Percentiles rank a stretch among this genome's conserved stretches.
These are phyloP conservation scores for Protomyces inouyei DNA, from an alignment of 1,139 yeast genomes.

Conservation along the genomic window DNA sequence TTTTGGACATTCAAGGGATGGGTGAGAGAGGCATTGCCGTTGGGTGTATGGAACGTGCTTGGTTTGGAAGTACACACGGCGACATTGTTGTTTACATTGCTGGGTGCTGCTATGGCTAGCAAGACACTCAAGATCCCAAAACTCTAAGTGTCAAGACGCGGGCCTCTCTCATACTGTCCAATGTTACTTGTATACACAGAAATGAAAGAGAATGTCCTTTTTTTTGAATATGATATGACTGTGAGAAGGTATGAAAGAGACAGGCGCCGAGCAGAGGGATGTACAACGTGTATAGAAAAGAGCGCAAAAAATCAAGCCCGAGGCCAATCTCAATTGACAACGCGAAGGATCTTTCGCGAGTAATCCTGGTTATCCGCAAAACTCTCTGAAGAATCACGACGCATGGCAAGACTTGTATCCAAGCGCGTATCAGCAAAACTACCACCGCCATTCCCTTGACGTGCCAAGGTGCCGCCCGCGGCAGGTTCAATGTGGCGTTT, in stretches of 20 bases:
- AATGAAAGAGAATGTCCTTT: not conserved
- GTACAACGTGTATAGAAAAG: not conserved
- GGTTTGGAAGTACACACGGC: constrained; percentile 71
- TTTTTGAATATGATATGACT: not conserved
- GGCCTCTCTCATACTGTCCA: not conserved
- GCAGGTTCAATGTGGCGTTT: constrained; percentile 24
- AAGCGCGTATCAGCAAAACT: constrained; percentile 57
- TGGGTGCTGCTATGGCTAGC: constrained; percentile 89
- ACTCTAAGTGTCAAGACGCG: constrained; percentile 21
- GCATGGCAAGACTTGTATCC: constrained; percentile 64
- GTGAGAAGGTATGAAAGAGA: not conserved
- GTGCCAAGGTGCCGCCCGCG: not conserved
- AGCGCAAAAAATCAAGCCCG: no score
- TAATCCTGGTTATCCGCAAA: constrained; percentile 76
- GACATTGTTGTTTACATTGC: constrained; percentile 58
- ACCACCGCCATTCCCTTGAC: constrained; percentile 1
- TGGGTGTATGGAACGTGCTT: constrained; percentile 55
- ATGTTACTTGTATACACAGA: not conserved
- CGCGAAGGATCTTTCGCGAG: constrained; percentile 64
- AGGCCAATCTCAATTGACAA: constrained; percentile 34
- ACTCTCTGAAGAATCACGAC: constrained; percentile 68
- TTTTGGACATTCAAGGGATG: constrained; percentile 47
- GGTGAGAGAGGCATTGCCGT: constrained; percentile 52
- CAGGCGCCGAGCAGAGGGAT: not conserved
- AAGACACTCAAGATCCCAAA: constrained; percentile 89